Evolutionary conservation across 2,329 filamentous ascomycete genomes (phyloP), one percentile per base, ranked within the genome.

Genomic region (Sporothrix humicola): DNA sequence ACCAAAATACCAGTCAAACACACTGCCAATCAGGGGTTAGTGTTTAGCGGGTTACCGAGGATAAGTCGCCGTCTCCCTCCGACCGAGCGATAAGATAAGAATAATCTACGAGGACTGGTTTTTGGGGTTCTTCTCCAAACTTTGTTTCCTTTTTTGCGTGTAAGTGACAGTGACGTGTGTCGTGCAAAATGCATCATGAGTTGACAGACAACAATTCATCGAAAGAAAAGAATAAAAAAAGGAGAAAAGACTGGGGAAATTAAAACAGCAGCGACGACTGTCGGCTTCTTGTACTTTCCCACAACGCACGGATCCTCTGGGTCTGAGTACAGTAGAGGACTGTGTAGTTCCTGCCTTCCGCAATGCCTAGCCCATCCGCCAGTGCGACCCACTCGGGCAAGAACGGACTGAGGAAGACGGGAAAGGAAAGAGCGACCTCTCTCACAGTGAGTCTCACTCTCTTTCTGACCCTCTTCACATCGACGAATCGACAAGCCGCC

Each of bases 61-160:
- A 56, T 56, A 56, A 56, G 20, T 9, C n/a, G 23, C 20, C 52
- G 52, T 56, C 17, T 61, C 31, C 58, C 13, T 13, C 31, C 58
- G 58, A 37, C 58, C 58, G 58, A 13, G 13, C 20, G 31, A 61
- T 61, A 61, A 42, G 58, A 61, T 31, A n/a, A 61, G 58, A 61
- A 61, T 44, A 37, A 5, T 37, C 31, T 37, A 37, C 31, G 31
- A 37, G 31, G 2, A 2, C 1, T 37, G 31, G 3, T 3, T 37
- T 37, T 37, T 37, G 31, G 26, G 54, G 37, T 3, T 9, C 7
- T 37, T 61, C 58, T 61, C 58, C 31, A 61, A 61, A 42, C 7
- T 2, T n/a, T 42, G 58, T 37, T 37, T 37, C 31, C 31, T 5
- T 7, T 37, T 37, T 37, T 37, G 31, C 31, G 31, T 37, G 31